Evolutionary conservation across 139 green algal species (phyloP).

Genomic region (Chlorella sp.): DNA sequence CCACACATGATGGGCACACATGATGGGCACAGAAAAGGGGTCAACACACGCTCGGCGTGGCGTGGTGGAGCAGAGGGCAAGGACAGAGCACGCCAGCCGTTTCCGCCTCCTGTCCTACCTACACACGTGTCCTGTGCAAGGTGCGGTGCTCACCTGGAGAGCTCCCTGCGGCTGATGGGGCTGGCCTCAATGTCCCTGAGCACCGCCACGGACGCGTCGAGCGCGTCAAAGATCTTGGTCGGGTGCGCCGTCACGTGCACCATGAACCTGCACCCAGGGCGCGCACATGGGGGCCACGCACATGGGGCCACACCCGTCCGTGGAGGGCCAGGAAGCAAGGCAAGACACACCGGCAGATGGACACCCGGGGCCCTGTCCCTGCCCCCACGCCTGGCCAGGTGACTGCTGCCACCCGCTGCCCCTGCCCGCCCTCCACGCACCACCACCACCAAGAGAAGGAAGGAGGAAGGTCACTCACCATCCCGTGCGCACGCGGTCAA

Average conservation of each 20-base stretch:
- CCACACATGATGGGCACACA: too few species aligned
- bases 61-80: background rate
- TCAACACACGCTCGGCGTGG: background rate
- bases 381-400: too few species aligned
- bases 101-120: too few species aligned
- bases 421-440: too few species aligned
- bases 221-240: constrained; percentile 90
- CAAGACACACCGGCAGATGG: background rate
- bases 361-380: too few species aligned
- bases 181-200: constrained; percentile 57
- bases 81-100: constrained; percentile 2
- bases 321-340: background rate
- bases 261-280: constrained; percentile 67
- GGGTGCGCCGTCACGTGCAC: constrained; percentile 92
- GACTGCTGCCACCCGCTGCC: background rate
- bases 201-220: constrained; percentile 72
- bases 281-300: background rate
- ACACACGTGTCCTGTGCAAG: too few species aligned
- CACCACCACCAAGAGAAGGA: too few species aligned
- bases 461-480: constrained; percentile 24
- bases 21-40: constrained; percentile 11
- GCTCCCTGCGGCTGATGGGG: constrained; percentile 29
- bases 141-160: too few species aligned
- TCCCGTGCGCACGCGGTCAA: constrained; percentile 38
- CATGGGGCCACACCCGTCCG: too few species aligned